These are phyloP conservation scores for Rhododendron mucronatum DNA, from an alignment of 148 eudicot genomes.

Conservation along the genomic window DNA sequence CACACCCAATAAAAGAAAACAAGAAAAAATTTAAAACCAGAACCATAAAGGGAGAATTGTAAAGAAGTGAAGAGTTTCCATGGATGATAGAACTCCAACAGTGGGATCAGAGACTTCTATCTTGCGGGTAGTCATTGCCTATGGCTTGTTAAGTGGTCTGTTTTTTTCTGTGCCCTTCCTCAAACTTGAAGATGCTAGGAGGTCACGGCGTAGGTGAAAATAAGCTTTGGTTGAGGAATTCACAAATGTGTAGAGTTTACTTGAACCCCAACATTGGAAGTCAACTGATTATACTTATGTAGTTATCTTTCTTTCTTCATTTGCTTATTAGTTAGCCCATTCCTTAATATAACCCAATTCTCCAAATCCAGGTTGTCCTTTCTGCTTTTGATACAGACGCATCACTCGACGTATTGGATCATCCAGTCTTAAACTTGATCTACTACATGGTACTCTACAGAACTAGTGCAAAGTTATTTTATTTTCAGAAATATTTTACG, in stretches of 20 bases:
- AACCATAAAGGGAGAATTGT: not conserved
- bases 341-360: not conserved
- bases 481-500: not conserved
- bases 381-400: slow-evolving; percentile 77
- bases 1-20: not conserved
- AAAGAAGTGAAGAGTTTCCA: not conserved
- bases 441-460: slow-evolving; percentile 64
- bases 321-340: not conserved
- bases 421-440: slow-evolving; percentile 70
- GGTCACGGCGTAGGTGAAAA: not conserved
- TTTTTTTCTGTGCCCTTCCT: not conserved
- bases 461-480: not conserved
- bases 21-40: not conserved
- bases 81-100: not conserved
- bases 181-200: not conserved
- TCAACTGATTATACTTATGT: not conserved
- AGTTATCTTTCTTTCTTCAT: not conserved
- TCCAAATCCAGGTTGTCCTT: slow-evolving; percentile 52
- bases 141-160: not conserved
- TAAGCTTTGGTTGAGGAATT: not conserved
- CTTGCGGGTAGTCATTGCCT: not conserved
- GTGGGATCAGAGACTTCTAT: slow-evolving; percentile 1
- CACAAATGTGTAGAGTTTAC: not conserved
- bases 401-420: slow-evolving; percentile 77
- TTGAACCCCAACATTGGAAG: not conserved